Percentiles rank a stretch among this genome's conserved stretches.
Conservation (phyloP, 2,329 filamentous ascomycete species). For the Apiospora phragmitis region DNA sequence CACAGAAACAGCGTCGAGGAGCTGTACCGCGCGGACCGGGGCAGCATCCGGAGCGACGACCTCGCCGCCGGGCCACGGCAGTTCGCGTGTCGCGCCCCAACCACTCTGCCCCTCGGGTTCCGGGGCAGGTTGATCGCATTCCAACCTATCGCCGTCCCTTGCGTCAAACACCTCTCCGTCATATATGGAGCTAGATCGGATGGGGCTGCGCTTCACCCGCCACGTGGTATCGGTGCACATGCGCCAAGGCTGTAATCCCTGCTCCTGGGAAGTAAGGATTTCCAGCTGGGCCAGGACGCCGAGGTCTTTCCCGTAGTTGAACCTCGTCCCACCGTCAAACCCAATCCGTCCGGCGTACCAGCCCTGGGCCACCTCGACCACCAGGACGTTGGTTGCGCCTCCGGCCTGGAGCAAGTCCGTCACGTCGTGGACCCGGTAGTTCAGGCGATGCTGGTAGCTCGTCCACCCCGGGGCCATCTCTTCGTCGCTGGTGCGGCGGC, state of each 20-base stretch:
- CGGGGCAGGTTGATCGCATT: constrained; percentile 40
- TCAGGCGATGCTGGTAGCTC: constrained; percentile 48
- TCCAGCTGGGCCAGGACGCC: constrained; percentile 32
- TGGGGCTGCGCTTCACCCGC: constrained; percentile 38
- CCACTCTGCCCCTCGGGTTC: background rate
- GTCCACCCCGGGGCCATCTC: constrained; percentile 54
- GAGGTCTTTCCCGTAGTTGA: constrained; percentile 33
- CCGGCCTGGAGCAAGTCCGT: constrained; percentile 37
- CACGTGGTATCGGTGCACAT: constrained; percentile 40
- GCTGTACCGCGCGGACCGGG: constrained; percentile 31
- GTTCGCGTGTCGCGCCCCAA: constrained; percentile 32
- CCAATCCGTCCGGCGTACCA: constrained; percentile 49
- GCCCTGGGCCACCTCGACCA: constrained; percentile 49
- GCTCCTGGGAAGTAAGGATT: constrained; percentile 20
- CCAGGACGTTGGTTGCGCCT: constrained; percentile 41
- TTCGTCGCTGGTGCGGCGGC: constrained; percentile 37
- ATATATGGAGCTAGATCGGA: constrained; percentile 26
- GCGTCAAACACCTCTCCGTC: constrained; percentile 47
- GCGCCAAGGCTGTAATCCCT: constrained; percentile 17
- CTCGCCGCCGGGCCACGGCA: constrained; percentile 21
- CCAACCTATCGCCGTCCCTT: constrained; percentile 21
- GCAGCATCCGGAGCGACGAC: constrained; percentile 34
- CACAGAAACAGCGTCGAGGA: constrained; percentile 25
- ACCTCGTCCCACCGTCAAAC: constrained; percentile 27
- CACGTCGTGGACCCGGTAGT: constrained; percentile 56